These are phyloP conservation scores for Byssothecium circinans DNA, from an alignment of 2,329 filamentous ascomycete species.

Conservation along the genomic window DNA sequence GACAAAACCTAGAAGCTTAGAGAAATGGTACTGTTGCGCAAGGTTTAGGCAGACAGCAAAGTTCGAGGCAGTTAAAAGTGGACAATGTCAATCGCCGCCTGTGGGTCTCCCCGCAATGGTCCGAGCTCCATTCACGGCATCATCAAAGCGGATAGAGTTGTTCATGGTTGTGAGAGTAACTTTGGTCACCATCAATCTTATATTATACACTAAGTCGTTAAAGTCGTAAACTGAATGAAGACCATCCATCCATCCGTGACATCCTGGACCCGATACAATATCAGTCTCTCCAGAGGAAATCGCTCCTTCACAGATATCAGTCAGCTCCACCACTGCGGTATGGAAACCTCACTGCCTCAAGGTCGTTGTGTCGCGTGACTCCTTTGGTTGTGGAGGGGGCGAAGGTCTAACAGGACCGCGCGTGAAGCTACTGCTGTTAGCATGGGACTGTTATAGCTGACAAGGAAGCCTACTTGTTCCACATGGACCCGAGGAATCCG, in stretches of 20 bases:
- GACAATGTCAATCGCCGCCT: slow-evolving; percentile 12
- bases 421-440: slow-evolving; percentile 33
- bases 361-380: slow-evolving; percentile 28
- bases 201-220: slow-evolving; percentile 5
- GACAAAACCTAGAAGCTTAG: neutral
- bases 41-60: too few species aligned
- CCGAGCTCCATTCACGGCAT: slow-evolving; percentile 12
- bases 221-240: neutral
- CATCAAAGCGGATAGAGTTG: neutral
- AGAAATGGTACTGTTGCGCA: too few species aligned
- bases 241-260: neutral
- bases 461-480: slow-evolving; percentile 36
- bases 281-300: slow-evolving; percentile 19
- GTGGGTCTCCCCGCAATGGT: slow-evolving; percentile 14
- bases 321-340: neutral
- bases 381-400: slow-evolving; percentile 15
- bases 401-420: slow-evolving; percentile 25
- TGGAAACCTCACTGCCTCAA: slow-evolving; percentile 22
- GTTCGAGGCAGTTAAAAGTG: too few species aligned
- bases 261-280: too few species aligned
- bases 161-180: neutral
- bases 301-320: slow-evolving; percentile 16
- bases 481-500: slow-evolving; percentile 35
- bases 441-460: neutral
- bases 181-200: neutral